Conservation (phyloP, 176 grass and related monocot species). For the Ampelocalamus luodianensis region DNA sequence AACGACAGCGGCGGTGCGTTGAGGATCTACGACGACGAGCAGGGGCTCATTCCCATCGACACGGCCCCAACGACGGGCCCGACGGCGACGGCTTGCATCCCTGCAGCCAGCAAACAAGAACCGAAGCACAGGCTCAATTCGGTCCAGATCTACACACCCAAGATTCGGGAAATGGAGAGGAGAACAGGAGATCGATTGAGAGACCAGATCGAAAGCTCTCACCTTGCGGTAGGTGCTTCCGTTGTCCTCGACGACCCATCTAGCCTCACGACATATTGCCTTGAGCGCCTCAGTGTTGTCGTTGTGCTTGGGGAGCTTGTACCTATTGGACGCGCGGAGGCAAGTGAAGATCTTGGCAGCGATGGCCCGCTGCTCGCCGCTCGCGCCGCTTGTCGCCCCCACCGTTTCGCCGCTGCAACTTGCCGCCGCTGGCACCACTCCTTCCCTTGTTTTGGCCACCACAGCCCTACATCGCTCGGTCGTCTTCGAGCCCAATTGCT, state of each 20-base stretch:
- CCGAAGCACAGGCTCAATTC: background rate
- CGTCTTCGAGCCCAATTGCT: no score
- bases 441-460: no score
- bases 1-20: constrained; percentile 68
- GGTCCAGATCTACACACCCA: background rate
- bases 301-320: constrained; percentile 97
- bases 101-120: constrained; percentile 40
- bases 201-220: background rate
- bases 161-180: constrained; percentile 28
- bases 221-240: constrained; percentile 94
- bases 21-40: constrained; percentile 68
- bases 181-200: background rate
- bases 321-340: constrained; percentile 73
- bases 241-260: constrained; percentile 92
- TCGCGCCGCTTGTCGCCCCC: constrained; percentile 79
- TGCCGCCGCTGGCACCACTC: background rate
- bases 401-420: constrained; percentile 52
- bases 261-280: constrained; percentile 85
- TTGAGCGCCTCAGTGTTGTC: constrained; percentile 99
- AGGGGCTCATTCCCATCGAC: constrained; percentile 71
- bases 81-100: constrained; percentile 64
- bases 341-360: constrained; percentile 93
- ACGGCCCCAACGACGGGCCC: constrained; percentile 7
- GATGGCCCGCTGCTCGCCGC: constrained; percentile 76
- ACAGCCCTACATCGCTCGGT: no score